Base-by-base conservation (phyloP, 2,329 filamentous ascomycete species). In the Capronia epimyces region DNA sequence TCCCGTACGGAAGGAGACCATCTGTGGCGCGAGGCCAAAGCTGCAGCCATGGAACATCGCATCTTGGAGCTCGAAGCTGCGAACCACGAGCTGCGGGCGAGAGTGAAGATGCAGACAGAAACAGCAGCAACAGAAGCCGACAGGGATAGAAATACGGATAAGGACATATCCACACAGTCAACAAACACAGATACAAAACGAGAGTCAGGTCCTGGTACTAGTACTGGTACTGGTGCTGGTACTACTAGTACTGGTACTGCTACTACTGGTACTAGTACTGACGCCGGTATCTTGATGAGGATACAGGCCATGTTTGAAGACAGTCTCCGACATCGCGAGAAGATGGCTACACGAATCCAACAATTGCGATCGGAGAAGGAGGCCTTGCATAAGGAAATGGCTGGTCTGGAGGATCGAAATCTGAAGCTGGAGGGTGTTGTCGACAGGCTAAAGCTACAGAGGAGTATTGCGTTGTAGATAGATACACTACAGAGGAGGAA, bases 11-110 rank as follows among this genome's bases (percentile, higher is more conserved):
- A 66, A 7, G 63, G 63, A 12, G 69, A 71, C 50, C 46, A 57
- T 44, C 63, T 73, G 13, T 73, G 71, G 56, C 68, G 68, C 9
- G 65, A 63, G 0, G 70, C 70, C 29, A 70, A 69, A 46, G 64
- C 66, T 1, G 70, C 69, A 12, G 70, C 70, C 0, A 61, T 73
- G 27, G 68, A 73, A 54, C 70, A 73, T 46, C 64, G 69, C 12
- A 66, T 66, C 12, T 64, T 73, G 13, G 70, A 72, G 52, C 59
- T 72, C 2, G 70, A 73, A 52, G 65, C 66, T 55, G 59, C 66
- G 2, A 71, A 71, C 53, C 59, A 63, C 8, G 66, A 69, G 42
- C 60, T 71, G 2, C 53, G 65, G 2, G 27, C 50, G 4, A 64
- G 69, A 34, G 53, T 67, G 9, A 18, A 29, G 25, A 27, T 27